Base-by-base conservation (phyloP, 768 basidiomycete species). In the Boletus rufocinnamomeus region DNA sequence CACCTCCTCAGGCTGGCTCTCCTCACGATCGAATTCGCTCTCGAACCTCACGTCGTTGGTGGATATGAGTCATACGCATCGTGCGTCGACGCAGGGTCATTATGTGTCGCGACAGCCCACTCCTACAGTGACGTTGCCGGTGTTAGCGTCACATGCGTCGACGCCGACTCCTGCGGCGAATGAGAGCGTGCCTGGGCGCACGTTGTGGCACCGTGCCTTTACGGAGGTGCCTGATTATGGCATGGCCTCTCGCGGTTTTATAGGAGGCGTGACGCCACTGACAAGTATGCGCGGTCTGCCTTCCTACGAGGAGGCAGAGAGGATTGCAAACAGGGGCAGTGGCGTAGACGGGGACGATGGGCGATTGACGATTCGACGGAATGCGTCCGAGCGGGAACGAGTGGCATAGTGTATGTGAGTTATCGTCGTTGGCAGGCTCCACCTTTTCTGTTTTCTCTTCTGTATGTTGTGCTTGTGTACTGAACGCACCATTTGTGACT, bases 261-360 rank as follows among this genome's bases (percentile, higher is more conserved):
- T 95, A 28, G 95, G 95, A 8, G 94, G 95, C 6, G 87, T 95
- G n/a, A 86, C 89, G 11, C 94, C 96, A 17, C 72, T 94, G 67
- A 80, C 80, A 66, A 88, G 89, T 65, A 79, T 88, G 77, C 79
- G 77, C 28, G 93, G 90, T 7, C 69, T 96, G 63, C 95, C 95
- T 48, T 90, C 86, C 40, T 98, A 98, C 64, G 93, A 92, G 63
- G 93, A 93, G 68, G 83, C 83, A 13, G 67, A 70, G 50, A 52
- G 66, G 59, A 44, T 30, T 25, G 56, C 41, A 46, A 37, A 52
- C 6, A 50, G 38, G 7, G 35, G 21, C 1, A 6, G 16, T 2
- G 19, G 34, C 3, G 14, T 1, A 5, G 49, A 35, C 0, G 46
- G 10, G 4, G 62, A 58, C 8, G 68, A 60, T 5, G 60, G 23